Percentiles rank a stretch among this genome's conserved stretches.
These are phyloP conservation scores for Chlamydomonas applanata DNA, from an alignment of 139 green algal genomes.

Conservation along the genomic window DNA sequence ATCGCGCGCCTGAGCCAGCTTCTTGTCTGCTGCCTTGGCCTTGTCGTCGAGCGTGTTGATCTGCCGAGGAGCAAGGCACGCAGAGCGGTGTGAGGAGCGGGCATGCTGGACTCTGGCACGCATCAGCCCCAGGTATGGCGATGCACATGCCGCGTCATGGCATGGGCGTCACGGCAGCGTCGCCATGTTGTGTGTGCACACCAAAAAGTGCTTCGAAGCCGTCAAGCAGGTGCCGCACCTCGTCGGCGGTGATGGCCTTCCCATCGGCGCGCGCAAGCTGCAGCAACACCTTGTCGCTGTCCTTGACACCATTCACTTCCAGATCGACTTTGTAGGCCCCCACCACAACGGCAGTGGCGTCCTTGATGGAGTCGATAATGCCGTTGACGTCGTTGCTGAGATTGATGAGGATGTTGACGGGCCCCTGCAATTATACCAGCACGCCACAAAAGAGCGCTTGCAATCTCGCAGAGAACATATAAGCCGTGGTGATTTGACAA, in stretches of 20 bases:
- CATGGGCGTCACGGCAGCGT: too few species aligned
- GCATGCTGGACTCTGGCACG: too few species aligned
- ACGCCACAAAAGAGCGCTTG: too few species aligned
- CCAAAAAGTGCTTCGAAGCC: too few species aligned
- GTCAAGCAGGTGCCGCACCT: neutral
- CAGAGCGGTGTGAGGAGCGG: too few species aligned
- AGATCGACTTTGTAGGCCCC: conserved; percentile 14
- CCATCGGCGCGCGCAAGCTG: conserved; percentile 7
- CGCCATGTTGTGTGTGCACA: too few species aligned
- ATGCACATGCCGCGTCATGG: too few species aligned
- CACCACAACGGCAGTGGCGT: conserved; percentile 4
- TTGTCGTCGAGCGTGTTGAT: conserved; percentile 2
- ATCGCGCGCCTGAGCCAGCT: conserved; percentile 9
- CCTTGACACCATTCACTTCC: neutral
- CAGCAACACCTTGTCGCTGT: conserved; percentile 6
- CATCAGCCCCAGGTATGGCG: too few species aligned
- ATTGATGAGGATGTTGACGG: conserved; percentile 16
- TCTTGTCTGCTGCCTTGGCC: conserved; percentile 7
- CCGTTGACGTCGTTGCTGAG: conserved; percentile 21
- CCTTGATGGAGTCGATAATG: conserved; percentile 11
- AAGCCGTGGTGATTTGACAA: too few species aligned
- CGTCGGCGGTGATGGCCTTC: neutral
- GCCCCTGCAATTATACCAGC: neutral
- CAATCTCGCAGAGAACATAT: too few species aligned
- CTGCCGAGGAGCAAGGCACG: neutral